Conservation (phyloP, 768 basidiomycete genomes). For the Boletus pseudo-olivaceus region DNA sequence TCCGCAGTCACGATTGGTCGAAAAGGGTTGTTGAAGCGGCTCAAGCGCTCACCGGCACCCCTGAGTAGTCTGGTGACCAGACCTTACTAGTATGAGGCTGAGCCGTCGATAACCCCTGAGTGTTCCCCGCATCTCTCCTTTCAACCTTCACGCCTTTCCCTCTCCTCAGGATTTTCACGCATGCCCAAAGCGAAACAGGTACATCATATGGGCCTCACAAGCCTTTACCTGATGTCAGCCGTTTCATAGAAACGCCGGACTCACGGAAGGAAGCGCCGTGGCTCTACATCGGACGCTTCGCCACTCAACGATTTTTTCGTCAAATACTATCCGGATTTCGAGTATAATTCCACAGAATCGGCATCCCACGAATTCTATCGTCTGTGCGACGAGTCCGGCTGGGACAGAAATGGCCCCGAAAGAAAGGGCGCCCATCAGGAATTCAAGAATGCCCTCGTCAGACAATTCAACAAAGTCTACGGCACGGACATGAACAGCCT, state of each 20-base stretch:
- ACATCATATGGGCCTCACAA: no score
- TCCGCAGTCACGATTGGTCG: not conserved
- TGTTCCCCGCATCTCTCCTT: not conserved
- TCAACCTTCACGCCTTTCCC: not conserved
- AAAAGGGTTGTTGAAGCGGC: not conserved
- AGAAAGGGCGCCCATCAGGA: not conserved
- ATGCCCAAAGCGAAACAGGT: slow-evolving; percentile 6
- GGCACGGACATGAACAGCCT: slow-evolving; percentile 6
- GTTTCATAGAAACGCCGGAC: not conserved
- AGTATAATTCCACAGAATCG: slow-evolving; percentile 5
- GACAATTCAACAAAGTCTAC: slow-evolving; percentile 15
- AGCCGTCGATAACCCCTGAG: no score
- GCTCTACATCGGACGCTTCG: not conserved
- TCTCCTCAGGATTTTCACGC: not conserved
- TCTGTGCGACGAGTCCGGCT: slow-evolving; percentile 9
- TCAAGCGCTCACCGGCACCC: no score
- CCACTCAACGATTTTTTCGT: slow-evolving; percentile 6
- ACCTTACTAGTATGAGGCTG: no score
- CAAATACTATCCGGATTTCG: not conserved
- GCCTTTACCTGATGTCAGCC: not conserved
- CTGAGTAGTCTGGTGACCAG: no score
- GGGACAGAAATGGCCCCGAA: not conserved
- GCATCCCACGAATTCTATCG: slow-evolving; percentile 18
- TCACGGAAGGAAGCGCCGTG: not conserved
- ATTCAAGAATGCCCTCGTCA: slow-evolving; percentile 13